Conservation (phyloP, 768 basidiomycete species). For the Filobasidium wieringae region DNA sequence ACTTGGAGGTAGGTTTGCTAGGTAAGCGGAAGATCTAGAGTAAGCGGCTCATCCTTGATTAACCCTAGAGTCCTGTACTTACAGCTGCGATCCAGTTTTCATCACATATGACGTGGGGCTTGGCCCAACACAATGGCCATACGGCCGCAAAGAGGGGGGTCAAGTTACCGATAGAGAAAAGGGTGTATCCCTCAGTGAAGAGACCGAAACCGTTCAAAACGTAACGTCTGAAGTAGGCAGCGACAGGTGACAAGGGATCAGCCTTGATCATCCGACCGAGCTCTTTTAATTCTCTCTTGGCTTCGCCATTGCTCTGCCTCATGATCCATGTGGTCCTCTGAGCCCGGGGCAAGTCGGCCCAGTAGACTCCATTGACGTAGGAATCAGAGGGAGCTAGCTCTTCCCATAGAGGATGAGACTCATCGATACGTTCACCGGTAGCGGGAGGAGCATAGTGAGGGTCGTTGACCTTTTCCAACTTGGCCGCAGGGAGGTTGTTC, state of each 20-base stretch:
- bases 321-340: slow-evolving; percentile 33
- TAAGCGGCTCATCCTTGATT: neutral
- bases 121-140: slow-evolving; percentile 39
- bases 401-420: slow-evolving; percentile 17
- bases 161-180: slow-evolving; percentile 43
- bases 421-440: slow-evolving; percentile 4
- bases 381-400: slow-evolving; percentile 25
- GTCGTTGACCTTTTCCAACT: neutral
- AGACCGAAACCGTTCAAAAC: slow-evolving; percentile 39
- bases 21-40: neutral
- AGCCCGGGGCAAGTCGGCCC: slow-evolving; percentile 38
- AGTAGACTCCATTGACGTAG: slow-evolving; percentile 28
- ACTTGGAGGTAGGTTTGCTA: slow-evolving; percentile 36
- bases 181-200: slow-evolving; percentile 37
- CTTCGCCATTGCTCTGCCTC: slow-evolving; percentile 32
- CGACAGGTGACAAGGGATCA: slow-evolving; percentile 33
- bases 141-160: slow-evolving; percentile 35
- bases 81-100: slow-evolving; percentile 38
- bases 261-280: slow-evolving; percentile 38
- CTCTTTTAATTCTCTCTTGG: slow-evolving; percentile 30
- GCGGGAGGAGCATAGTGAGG: neutral
- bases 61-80: neutral
- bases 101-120: slow-evolving; percentile 31
- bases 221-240: slow-evolving; percentile 37
- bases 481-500: neutral